These are phyloP conservation scores for Verticillium tricorpus DNA, from an alignment of 2,329 filamentous ascomycete species.

Conservation along the genomic window DNA sequence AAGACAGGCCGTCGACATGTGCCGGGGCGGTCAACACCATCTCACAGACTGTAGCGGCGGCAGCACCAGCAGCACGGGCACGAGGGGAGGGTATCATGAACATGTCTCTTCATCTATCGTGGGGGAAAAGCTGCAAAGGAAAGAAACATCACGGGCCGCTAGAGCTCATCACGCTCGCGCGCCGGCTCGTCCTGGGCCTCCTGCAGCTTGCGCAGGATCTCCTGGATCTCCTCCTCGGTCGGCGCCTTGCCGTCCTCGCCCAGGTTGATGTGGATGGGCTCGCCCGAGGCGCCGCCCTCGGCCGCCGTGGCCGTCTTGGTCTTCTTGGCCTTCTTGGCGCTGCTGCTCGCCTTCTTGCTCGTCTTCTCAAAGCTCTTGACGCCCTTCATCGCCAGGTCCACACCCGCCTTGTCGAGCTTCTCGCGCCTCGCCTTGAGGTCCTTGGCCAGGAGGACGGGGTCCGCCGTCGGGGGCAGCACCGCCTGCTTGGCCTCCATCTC, in stretches of 20 bases:
- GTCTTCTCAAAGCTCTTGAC: constrained; percentile 51
- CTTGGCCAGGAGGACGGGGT: constrained; percentile 69
- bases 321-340: constrained; percentile 40
- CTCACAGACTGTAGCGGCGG: background rate
- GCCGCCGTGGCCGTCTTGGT: constrained; percentile 35
- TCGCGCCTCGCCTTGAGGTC: constrained; percentile 67
- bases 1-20: background rate
- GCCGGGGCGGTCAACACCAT: background rate
- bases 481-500: constrained; percentile 67
- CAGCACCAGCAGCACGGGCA: background rate
- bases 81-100: background rate
- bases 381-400: constrained; percentile 67
- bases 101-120: background rate
- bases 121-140: background rate
- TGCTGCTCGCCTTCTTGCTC: constrained; percentile 34
- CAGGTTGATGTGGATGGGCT: constrained; percentile 35
- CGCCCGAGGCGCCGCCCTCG: constrained; percentile 32
- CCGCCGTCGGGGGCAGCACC: constrained; percentile 62
- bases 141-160: constrained; percentile 7
- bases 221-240: constrained; percentile 45
- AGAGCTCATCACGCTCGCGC: constrained; percentile 30
- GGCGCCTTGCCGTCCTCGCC: constrained; percentile 21
- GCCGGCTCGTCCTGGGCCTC: constrained; percentile 23
- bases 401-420: constrained; percentile 65
- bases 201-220: constrained; percentile 36